Base-by-base conservation (phyloP, 2,329 filamentous ascomycete genomes). In the Penicillium paneum region DNA sequence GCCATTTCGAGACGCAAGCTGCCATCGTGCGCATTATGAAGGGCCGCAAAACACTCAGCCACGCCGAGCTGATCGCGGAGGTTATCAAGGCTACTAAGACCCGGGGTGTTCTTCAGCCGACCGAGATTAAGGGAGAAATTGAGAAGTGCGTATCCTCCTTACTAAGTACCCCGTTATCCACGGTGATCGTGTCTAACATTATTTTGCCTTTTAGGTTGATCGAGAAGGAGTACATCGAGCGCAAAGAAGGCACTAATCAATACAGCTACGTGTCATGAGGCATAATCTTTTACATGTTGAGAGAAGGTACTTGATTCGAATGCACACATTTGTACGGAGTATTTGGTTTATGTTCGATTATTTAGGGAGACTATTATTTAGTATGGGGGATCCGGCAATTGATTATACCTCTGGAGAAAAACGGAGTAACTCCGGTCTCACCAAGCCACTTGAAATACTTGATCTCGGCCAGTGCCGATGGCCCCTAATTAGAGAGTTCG, bases 21-120 rank as follows among this genome's bases (percentile, higher is more conserved):
- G 93, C 94, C 0, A 95, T 99, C 68, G 94, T 99, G 58, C 81
- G 94, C 17, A 96, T 99, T 68, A 92, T 99, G 89, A 99, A 99
- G 84, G 89, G 87, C 61, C 82, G 91, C 61, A 97, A 97, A 83
- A 83, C 77, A 8, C 92, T 97, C 74, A 85, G 83, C 5, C 93
- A 97, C 70, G 80, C 84, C n/a, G 89, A 96, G 71, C 77, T 99
- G 26, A 89, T 97, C 19, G 86, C 88, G 3, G 92, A 97, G 77
- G 91, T 96, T 17, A 97, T 99, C 68, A 89, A 87, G 65, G 86
- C 93, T 68, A 99, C 93, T 1, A 90, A 87, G 78, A 90, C 83
- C 62, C 82, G 94, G 51, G 95, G 94, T 13, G 90, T 90, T 17
- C 79, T 99, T 55, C 92, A 96, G 68, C 83, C 91, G 38, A 80